A percentile compares a stretch with the other conserved stretches of the same genome.
Conservation (phyloP, 192 early-diverging fungal genomes). For the Gamsiella multidivaricata region DNA sequence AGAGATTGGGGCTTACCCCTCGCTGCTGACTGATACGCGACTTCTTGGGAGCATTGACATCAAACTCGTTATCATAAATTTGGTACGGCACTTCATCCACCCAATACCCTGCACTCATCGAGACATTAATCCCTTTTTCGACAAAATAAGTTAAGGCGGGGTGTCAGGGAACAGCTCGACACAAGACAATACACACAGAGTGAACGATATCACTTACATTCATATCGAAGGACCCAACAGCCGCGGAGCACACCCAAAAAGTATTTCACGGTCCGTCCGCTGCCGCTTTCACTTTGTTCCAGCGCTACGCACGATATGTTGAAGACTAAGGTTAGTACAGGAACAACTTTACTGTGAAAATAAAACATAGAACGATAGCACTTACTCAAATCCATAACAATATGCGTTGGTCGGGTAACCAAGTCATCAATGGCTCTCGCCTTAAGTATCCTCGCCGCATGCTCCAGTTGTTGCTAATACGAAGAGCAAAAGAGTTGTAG, state of each 20-base stretch:
- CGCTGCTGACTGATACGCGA: slow-evolving; percentile 10
- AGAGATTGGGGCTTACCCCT: slow-evolving; percentile 26
- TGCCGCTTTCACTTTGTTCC: slow-evolving; percentile 15
- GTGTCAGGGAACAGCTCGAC: no score
- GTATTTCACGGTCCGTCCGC: slow-evolving; percentile 35
- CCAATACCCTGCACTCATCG: slow-evolving; percentile 40
- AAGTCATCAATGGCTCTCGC: slow-evolving; percentile 17
- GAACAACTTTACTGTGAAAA: not conserved
- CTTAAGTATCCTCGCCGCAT: slow-evolving; percentile 11
- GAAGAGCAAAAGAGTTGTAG: not conserved
- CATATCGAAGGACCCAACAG: slow-evolving; percentile 39
- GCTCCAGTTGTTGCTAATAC: slow-evolving; percentile 26
- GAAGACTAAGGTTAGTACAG: not conserved
- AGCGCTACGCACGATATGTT: not conserved
- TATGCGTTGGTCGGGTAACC: slow-evolving; percentile 17
- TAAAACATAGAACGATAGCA: no score
- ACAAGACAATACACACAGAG: no score
- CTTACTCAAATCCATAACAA: slow-evolving; percentile 44
- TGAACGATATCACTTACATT: no score
- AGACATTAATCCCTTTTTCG: slow-evolving; percentile 24
- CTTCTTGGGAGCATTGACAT: slow-evolving; percentile 14
- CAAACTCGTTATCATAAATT: slow-evolving; percentile 37
- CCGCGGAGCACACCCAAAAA: slow-evolving; percentile 25
- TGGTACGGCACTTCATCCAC: slow-evolving; percentile 24
- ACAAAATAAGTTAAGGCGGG: not conserved